These are phyloP conservation scores for Papiliotrema fonsecae DNA, from an alignment of 1,284 basidiomycete species.

Conservation along the genomic window DNA sequence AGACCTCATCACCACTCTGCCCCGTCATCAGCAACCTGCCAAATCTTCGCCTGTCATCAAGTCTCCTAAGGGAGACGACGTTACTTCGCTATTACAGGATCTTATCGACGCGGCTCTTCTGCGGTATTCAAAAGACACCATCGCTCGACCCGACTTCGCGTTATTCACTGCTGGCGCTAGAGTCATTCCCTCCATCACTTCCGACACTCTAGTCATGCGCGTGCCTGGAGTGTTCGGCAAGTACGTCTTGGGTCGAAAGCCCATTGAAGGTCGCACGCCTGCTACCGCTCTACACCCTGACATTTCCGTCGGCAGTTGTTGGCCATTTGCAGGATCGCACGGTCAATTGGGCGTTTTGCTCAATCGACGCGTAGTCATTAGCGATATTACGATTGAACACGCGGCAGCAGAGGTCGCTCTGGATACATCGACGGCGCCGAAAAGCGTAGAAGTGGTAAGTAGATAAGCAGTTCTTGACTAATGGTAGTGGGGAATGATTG, in stretches of 20 bases:
- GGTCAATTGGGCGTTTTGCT: constrained; percentile 81
- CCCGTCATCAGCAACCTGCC: constrained; percentile 28
- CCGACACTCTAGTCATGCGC: constrained; percentile 64
- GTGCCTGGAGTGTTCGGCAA: constrained; percentile 41
- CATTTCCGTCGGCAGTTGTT: constrained; percentile 76
- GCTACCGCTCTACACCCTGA: constrained; percentile 74
- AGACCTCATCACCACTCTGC: constrained; percentile 17
- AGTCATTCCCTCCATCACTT: constrained; percentile 76
- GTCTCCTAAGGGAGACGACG: constrained; percentile 67
- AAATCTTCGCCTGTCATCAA: constrained; percentile 60
- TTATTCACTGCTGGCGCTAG: constrained; percentile 74
- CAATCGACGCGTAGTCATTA: constrained; percentile 62
- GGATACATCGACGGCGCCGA: constrained; percentile 73
- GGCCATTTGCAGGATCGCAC: constrained; percentile 75
- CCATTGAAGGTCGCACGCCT: constrained; percentile 69
- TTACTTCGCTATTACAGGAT: constrained; percentile 63
- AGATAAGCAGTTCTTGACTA: neutral
- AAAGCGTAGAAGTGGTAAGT: constrained; percentile 63
- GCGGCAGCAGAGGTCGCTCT: constrained; percentile 70
- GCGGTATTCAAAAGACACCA: constrained; percentile 66
- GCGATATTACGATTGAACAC: constrained; percentile 84
- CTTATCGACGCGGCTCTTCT: constrained; percentile 66
- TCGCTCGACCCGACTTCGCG: constrained; percentile 79
- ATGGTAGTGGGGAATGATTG: constrained; percentile 70
- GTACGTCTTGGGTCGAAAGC: constrained; percentile 29